Evolutionary conservation across 108 stramenopile species (phyloP).

Genomic region (Cylindrotheca closterium): DNA sequence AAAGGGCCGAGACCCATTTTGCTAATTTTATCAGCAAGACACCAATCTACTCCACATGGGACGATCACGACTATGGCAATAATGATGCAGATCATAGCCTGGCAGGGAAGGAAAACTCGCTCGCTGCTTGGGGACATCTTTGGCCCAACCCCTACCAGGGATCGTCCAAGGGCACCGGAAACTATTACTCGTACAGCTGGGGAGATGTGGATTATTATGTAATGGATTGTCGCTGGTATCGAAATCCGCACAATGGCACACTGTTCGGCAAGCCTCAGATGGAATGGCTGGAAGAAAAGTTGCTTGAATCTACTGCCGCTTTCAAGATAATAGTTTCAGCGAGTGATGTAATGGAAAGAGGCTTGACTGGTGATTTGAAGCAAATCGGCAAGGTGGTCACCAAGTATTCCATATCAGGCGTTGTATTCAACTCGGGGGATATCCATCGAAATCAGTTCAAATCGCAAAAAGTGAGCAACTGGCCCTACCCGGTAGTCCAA

Average conservation of each 20-base stretch:
- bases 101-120: conserved; percentile 17
- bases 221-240: conserved; percentile 30
- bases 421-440: conserved; percentile 30
- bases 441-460: conserved; percentile 38
- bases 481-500: conserved; percentile 28
- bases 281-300: conserved; percentile 12
- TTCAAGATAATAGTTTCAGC: conserved; percentile 31
- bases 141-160: conserved; percentile 25
- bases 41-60: conserved; percentile 27
- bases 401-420: conserved; percentile 12
- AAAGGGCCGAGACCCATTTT: conserved; percentile 28
- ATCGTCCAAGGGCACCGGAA: not conserved
- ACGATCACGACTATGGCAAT: conserved; percentile 33
- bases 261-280: conserved; percentile 21
- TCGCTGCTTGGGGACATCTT: conserved; percentile 11
- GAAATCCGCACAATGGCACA: conserved; percentile 2
- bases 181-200: conserved; percentile 20
- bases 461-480: not conserved
- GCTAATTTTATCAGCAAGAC: conserved; percentile 19
- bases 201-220: conserved; percentile 30
- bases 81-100: conserved; percentile 19
- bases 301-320: conserved; percentile 9
- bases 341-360: conserved; percentile 21
- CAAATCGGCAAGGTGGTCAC: conserved; percentile 14
- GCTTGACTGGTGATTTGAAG: conserved; percentile 5